These are phyloP conservation scores for Bipolaris zeicola DNA, from an alignment of 2,329 filamentous ascomycete species.

Conservation along the genomic window DNA sequence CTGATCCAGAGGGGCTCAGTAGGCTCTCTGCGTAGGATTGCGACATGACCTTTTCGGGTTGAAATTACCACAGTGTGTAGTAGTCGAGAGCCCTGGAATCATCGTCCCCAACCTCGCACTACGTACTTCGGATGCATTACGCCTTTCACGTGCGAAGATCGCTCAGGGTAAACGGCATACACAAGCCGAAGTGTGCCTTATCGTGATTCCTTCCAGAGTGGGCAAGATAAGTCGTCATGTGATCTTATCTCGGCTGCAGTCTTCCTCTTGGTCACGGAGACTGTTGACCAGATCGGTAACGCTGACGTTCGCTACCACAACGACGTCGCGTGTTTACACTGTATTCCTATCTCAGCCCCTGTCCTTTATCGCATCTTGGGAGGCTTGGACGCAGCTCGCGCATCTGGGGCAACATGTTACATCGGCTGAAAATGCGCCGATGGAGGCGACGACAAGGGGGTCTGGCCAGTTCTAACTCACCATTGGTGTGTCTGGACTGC, in stretches of 20 bases:
- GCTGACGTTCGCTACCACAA: constrained; percentile 1
- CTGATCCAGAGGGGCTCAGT: constrained; percentile 3
- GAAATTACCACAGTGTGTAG: constrained; percentile 1
- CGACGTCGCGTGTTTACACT: neutral
- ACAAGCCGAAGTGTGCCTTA: constrained; percentile 11
- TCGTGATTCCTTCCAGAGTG: neutral
- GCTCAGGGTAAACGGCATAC: neutral
- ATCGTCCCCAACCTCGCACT: neutral
- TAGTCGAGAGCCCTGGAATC: constrained; percentile 1
- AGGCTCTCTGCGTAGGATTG: constrained; percentile 7
- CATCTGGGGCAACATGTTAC: constrained; percentile 7
- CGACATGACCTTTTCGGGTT: constrained; percentile 9
- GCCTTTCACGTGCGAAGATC: constrained; percentile 2
- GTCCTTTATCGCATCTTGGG: neutral
- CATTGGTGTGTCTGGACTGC: constrained; percentile 10
- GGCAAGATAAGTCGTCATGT: constrained; percentile 5
- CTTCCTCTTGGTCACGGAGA: neutral
- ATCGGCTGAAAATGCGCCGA: constrained; percentile 18
- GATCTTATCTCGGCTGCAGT: constrained; percentile 10
- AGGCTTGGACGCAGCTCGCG: neutral
- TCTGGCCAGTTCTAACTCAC: constrained; percentile 2
- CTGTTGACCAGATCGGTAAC: neutral
- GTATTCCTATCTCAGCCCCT: constrained; percentile 9
- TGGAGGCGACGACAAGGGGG: neutral
- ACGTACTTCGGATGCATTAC: neutral